Evolutionary conservation across 2,329 filamentous ascomycete genomes (phyloP), one percentile per base, ranked within the genome.

Genomic region (Ascochyta fabae): DNA sequence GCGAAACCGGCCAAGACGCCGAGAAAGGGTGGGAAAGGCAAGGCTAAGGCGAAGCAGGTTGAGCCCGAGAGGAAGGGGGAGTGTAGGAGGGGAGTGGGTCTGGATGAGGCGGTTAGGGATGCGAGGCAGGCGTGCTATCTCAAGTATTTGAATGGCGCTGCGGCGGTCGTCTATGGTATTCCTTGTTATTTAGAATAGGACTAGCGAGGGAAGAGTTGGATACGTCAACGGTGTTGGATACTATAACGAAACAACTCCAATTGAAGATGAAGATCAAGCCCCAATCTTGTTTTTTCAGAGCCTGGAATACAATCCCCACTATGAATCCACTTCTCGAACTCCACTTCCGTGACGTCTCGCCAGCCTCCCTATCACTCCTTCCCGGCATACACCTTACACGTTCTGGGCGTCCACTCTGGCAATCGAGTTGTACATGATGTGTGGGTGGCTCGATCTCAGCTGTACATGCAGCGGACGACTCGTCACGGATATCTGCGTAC

Each of bases 81-180:
- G 12, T 66, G 48, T 65, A 59, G 46, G 60, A 69, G 64, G 59
- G 66, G 53, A 53, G 67, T 69, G 66, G 79, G 73, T 35, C 78
- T 98, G 56, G 88, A 91, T n/a, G 87, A 94, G 73, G 95, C 95
- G 0, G 88, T 98, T 33, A 85, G 86, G 29, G 84, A 80, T 67
- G 91, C 90, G 13, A 84, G 91, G 61, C 84, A 85, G 56, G 88
- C 87, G n/a, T 98, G 95, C 77, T 87, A 91, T 65, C 85, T 99
- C 78, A 86, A 86, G 72, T 98, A 96, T 79, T 79, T 99, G 65
- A 99, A 96, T 68, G 95, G 92, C 0, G 95, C 94, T 10, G 92
- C 94, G 34, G 91, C 95, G 23, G 93, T 95, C 62, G 88, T 98
- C 48, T 99, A 98, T 79, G 95, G 95, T 15, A 89, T 99, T 71